A percentile compares a stretch with the other conserved stretches of the same genome.
Evolutionary conservation across 2,329 filamentous ascomycete species (phyloP).

Genomic region (Diaporthe citri): DNA sequence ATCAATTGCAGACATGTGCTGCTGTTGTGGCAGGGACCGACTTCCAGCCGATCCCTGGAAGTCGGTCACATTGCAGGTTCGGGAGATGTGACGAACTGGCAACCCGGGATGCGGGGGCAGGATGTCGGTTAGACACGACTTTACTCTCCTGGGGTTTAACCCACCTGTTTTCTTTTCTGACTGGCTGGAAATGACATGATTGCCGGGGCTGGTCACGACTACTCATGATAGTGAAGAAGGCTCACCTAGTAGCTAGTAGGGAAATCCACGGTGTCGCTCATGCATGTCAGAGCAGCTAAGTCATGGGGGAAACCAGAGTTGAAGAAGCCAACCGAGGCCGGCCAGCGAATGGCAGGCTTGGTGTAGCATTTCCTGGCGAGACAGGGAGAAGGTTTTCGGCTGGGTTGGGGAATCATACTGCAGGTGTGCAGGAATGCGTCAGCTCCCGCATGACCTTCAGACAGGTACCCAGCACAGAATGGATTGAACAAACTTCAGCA

Average conservation of each 20-base stretch:
- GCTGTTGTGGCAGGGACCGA: neutral
- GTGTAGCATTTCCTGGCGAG: neutral
- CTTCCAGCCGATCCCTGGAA: constrained; percentile 8
- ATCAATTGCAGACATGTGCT: neutral
- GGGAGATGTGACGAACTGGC: neutral
- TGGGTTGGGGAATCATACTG: neutral
- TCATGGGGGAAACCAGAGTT: neutral
- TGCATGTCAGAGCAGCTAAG: constrained; percentile 6
- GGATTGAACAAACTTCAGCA: neutral
- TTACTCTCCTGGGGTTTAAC: neutral
- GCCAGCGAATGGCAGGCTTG: neutral
- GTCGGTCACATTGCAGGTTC: constrained; percentile 31
- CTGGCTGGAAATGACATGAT: constrained; percentile 36
- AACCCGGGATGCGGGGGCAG: neutral
- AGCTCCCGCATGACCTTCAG: neutral
- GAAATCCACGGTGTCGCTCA: neutral
- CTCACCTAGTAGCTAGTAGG: neutral
- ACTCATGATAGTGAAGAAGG: neutral
- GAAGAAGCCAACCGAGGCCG: neutral
- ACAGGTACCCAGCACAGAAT: neutral
- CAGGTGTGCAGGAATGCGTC: constrained; percentile 2
- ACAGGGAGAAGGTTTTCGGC: neutral
- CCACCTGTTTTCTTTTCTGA: constrained; percentile 2
- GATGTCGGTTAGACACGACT: neutral
- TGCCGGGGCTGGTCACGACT: constrained; percentile 22